Base-by-base conservation (phyloP, 2,329 filamentous ascomycete genomes). In the Botrytis byssoidea region DNA sequence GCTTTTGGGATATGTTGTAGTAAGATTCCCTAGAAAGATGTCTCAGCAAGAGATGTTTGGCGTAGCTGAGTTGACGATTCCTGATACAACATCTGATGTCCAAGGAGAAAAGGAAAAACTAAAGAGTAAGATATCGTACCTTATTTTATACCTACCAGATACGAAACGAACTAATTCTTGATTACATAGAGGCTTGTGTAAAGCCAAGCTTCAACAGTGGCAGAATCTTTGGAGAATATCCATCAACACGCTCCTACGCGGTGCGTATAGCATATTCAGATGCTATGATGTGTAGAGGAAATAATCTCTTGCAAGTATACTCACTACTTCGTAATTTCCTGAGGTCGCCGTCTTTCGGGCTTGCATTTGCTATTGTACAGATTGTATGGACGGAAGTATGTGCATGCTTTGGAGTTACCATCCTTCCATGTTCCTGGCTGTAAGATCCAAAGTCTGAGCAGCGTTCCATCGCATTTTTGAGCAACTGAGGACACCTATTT, bases 21-120 rank as follows among this genome's bases (percentile, higher is more conserved):
- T 35, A 2, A 35, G 57, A 60, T 9, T 25, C 6, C 32, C 32
- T 14, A 10, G 18, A 60, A 12, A 35, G 8, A 35, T 60, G 9
- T 60, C 57, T 35, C 57, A 35, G 32, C 32, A 25, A 60, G 20
- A 35, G 4, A 0, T 22, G 7, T 32, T 60, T 1, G 8, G 57
- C 32, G 57, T 12, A 60, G 57, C 57, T 60, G 32, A 22, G 7
- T 32, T 29, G 3, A 60, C 5, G 5, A 59, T 18, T 22, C 32
- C 20, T 18, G 25, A 22, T 20, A 60, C 18, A 35, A 60, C 0
- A 3, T 60, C 9, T 1, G 8, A 12, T 35, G 8, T 12, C 20
- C 9, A 35, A 35, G 0, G 9, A 1, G 18, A 1, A 12, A 35
- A 4, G 8, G 8, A 0, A 6, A 59, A 35, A 6, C 10, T 2